Evolutionary conservation across 1,284 basidiomycete species (phyloP), one percentile per base, ranked within the genome.

Genomic region (Malassezia equina): DNA sequence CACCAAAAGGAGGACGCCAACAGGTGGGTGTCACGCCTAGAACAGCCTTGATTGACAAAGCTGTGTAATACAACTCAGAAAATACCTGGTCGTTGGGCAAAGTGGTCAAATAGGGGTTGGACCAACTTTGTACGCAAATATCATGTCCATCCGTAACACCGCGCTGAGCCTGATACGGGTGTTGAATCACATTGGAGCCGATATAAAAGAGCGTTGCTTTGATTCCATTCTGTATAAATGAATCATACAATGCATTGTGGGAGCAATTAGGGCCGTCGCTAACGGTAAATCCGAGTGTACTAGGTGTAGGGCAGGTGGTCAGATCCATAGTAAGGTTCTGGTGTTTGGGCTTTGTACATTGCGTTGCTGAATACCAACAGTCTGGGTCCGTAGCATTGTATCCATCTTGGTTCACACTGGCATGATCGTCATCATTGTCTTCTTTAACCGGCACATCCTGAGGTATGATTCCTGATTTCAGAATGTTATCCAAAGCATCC

Each of bases 1-100:
- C 78, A 67, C 79, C 79, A 64, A 73, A 80, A 4, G 79, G 78
- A 29, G 78, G 77, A 19, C 60, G 64, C 76, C 77, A 79, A 70
- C 76, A 78, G 32, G 67, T 71, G 5, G 78, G 76, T 1, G 79
- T 80, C 11, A 80, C 74, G 43, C 79, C 79, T 7, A 78, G 62
- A 45, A 80, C 65, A 27, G 74, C 71, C 68, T 80, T 78, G 76
- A 80, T 79, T 44, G 69, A 71, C 64, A 78, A 73, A 55, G 75
- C 75, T 27, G 78, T 78, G 76, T 80, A 81, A 69, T 79, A 81
- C 21, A 81, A 74, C 69, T 81, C 80, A 39, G 80, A 78, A 60
- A 81, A 80, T 25, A 76, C 78, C 57, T 78, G 71, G 49, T 79
- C 78, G 69, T 78, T 56, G 75, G 54, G 74, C 51, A 80, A 65